These are phyloP conservation scores for Saccharomyces paradoxus DNA, from an alignment of 805 yeast species.

Conservation along the genomic window DNA sequence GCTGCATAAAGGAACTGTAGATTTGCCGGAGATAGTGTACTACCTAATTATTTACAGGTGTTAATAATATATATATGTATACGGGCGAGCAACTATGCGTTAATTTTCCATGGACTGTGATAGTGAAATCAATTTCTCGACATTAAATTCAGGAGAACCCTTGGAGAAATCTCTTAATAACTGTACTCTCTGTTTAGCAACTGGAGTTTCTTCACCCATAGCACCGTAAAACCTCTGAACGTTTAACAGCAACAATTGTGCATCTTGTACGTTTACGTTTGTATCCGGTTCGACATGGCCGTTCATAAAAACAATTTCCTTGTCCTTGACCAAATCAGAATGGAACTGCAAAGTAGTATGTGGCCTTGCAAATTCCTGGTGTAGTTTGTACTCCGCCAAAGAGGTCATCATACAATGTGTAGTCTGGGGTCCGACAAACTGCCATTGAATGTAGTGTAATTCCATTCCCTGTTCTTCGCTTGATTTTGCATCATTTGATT, in stretches of 20 bases:
- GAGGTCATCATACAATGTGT: slow-evolving; percentile 87
- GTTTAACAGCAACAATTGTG: slow-evolving; percentile 67
- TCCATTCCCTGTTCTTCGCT: slow-evolving; percentile 49
- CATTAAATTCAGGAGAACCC: slow-evolving; percentile 59
- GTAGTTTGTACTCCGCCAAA: slow-evolving; percentile 83
- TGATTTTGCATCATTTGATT: slow-evolving; percentile 35
- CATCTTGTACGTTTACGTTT: slow-evolving; percentile 59
- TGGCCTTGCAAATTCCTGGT: slow-evolving; percentile 87
- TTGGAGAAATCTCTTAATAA: slow-evolving; percentile 60
- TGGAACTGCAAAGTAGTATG: slow-evolving; percentile 89
- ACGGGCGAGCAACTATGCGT: neutral
- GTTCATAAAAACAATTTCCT: slow-evolving; percentile 72
- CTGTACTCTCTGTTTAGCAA: slow-evolving; percentile 42
- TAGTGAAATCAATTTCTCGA: slow-evolving; percentile 61
- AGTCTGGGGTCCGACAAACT: slow-evolving; percentile 73
- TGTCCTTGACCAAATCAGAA: slow-evolving; percentile 55
- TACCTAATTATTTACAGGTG: neutral
- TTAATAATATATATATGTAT: neutral
- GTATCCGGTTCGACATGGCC: slow-evolving; percentile 72
- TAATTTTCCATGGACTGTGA: slow-evolving; percentile 58
- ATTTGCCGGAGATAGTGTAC: neutral
- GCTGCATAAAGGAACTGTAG: no score
- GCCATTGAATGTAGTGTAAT: slow-evolving; percentile 91
- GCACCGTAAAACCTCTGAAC: slow-evolving; percentile 82
- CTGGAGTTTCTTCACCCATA: slow-evolving; percentile 36